Evolutionary conservation across 352 stramenopile genomes (phyloP).

Genomic region (Globisporangium uncinulatum): DNA sequence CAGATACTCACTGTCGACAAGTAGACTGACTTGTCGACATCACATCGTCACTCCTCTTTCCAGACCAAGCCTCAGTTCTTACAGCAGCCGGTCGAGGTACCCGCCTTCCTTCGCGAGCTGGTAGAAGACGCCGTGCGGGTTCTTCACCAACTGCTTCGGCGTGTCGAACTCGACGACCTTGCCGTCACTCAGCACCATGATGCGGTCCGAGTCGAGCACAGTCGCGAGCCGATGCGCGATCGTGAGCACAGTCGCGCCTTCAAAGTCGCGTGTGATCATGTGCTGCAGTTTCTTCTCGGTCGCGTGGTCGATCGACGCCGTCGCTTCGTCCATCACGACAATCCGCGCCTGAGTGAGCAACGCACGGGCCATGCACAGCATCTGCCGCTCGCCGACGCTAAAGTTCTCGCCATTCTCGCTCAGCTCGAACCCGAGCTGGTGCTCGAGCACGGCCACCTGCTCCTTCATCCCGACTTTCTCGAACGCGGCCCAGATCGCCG

Average conservation of each 20-base stretch:
- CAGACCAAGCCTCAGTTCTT: not conserved
- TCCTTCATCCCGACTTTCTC: slow-evolving; percentile 49
- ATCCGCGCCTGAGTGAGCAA: slow-evolving; percentile 65
- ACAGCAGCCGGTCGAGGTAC: slow-evolving; percentile 7
- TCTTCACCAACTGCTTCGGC: not conserved
- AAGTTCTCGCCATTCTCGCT: slow-evolving; percentile 89
- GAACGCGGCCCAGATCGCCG: slow-evolving; percentile 42
- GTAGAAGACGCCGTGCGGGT: slow-evolving; percentile 3
- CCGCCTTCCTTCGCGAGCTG: slow-evolving; percentile 12
- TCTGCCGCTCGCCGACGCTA: slow-evolving; percentile 86
- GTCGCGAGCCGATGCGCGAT: slow-evolving; percentile 91
- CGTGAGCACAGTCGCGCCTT: slow-evolving; percentile 82
- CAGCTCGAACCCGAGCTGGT: slow-evolving; percentile 48
- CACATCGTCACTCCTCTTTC: too few species aligned
- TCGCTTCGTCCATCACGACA: slow-evolving; percentile 78
- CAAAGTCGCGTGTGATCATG: slow-evolving; percentile 87
- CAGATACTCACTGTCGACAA: too few species aligned
- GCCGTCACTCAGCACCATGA: slow-evolving; percentile 43
- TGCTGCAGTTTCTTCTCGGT: slow-evolving; percentile 33
- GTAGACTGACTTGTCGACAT: too few species aligned
- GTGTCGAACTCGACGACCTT: not conserved
- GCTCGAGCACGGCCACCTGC: slow-evolving; percentile 31
- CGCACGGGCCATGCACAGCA: slow-evolving; percentile 89
- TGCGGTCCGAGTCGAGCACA: slow-evolving; percentile 84
- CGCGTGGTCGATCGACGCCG: slow-evolving; percentile 59